Evolutionary conservation across 495 filamentous ascomycete species (phyloP).

Genomic region (Lasiosphaeris hirsuta): DNA sequence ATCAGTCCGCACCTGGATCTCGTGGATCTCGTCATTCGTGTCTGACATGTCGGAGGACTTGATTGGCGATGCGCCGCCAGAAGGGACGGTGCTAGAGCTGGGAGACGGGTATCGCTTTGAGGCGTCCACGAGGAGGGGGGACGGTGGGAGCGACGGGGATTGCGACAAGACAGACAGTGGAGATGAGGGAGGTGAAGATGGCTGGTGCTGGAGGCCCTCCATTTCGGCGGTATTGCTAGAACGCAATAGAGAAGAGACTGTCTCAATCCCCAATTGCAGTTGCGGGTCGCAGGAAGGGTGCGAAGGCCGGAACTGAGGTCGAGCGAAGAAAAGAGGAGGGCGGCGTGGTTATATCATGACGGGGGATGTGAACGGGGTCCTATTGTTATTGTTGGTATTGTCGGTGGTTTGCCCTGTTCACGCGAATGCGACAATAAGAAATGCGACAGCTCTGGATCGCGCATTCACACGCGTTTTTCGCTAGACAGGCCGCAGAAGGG

Average conservation of each 20-base stretch:
- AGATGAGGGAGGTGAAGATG: conserved; percentile 45
- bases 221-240: conserved; percentile 8
- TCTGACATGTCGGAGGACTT: conserved; percentile 32
- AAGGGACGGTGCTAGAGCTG: conserved; percentile 30
- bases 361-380: neutral
- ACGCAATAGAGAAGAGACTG: too few species aligned
- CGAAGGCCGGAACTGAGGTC: neutral
- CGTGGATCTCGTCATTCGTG: conserved; percentile 38
- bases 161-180: conserved; percentile 47
- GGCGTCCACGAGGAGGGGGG: conserved; percentile 40
- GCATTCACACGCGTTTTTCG: neutral
- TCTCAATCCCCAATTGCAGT: too few species aligned
- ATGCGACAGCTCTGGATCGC: too few species aligned
- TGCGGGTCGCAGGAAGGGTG: neutral
- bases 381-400: neutral
- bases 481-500: neutral
- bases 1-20: conserved; percentile 55
- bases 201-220: conserved; percentile 7
- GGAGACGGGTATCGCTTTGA: conserved; percentile 43
- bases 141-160: conserved; percentile 55
- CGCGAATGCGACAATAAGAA: too few species aligned
- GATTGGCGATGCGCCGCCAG: conserved; percentile 43
- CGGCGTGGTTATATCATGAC: conserved; percentile 26
- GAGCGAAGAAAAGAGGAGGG: conserved; percentile 25
- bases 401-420: too few species aligned